Conservation (phyloP, 202 grass and related monocot species). For the Setaria viridis region DNA sequence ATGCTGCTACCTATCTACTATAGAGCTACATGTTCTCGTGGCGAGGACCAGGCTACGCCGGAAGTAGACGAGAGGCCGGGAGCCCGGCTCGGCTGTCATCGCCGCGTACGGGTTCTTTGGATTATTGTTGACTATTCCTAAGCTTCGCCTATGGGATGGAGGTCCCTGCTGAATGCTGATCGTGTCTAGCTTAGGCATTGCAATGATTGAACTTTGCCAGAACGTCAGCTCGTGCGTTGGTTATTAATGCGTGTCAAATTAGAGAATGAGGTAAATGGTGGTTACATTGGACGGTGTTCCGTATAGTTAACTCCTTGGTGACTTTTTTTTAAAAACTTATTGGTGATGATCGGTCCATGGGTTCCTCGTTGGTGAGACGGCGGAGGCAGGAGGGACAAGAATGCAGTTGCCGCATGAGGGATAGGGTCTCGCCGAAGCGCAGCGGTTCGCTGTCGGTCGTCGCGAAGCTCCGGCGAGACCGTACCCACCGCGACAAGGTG, state of each 20-base stretch:
- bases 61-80: background rate
- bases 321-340: no score
- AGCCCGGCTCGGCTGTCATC: conserved; percentile 35
- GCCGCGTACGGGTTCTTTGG: conserved; percentile 25
- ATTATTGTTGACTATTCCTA: background rate
- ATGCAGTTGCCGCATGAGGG: no score
- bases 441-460: no score
- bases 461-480: no score
- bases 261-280: background rate
- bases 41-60: background rate
- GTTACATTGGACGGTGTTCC: background rate
- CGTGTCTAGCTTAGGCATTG: background rate
- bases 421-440: no score
- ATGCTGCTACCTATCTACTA: background rate
- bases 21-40: background rate
- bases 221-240: background rate
- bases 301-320: background rate
- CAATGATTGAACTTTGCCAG: conserved; percentile 17
- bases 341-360: background rate
- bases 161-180: background rate
- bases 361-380: no score
- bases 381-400: no score
- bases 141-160: background rate
- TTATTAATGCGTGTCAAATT: background rate
- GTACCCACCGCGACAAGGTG: no score